Evolutionary conservation across 139 green algal species (phyloP), one percentile per base, ranked within the genome.

Genomic region (Picochlorum sp.): DNA sequence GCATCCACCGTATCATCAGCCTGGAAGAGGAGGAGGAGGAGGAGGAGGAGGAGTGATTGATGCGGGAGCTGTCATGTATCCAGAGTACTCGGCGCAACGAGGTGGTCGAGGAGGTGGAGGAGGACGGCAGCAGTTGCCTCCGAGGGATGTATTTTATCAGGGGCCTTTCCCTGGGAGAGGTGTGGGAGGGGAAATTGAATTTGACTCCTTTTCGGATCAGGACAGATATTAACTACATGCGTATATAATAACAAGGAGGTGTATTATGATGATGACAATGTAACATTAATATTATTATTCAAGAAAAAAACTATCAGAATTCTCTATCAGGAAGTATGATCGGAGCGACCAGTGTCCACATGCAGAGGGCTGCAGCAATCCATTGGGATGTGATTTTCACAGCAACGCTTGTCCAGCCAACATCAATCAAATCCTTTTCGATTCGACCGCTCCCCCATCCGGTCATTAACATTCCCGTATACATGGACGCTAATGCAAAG

Each of bases 391-490:
- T 71, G 5, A 88, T 71, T 81, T 99, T 99, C 44, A 99, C 90
- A 81, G 83, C 95, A 66, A 98, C 90, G 45, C 74, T 90, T 7
- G 78, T 68, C 94, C 94, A 99, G 5, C 94, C 94, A 21, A 97
- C 84, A 71, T 97, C 92, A 20, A 98, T 85, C 44, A 85, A 70
- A 62, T 94, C 90, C 65, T 72, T 49, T 49, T 49, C 49, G 68
- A 85, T 70, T 67, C 82, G 70, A 8, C 74, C 73, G 21, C 63
- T 78, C 67, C 93, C 93, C 93, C 93, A 98, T 4, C 90, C 88
- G 3, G 93, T 98, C 81, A 99, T 88, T 20, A 97, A 84, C 94
- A 97, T 98, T 16, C 87, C 88, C 24, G 96, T 84, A 77, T 98
- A 98, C 79, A 92, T 90, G 77, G 68, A 84, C 2, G 91, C 92